Evolutionary conservation across 306 rosid genomes (phyloP).

Genomic region (Astragalus membranaceus): DNA sequence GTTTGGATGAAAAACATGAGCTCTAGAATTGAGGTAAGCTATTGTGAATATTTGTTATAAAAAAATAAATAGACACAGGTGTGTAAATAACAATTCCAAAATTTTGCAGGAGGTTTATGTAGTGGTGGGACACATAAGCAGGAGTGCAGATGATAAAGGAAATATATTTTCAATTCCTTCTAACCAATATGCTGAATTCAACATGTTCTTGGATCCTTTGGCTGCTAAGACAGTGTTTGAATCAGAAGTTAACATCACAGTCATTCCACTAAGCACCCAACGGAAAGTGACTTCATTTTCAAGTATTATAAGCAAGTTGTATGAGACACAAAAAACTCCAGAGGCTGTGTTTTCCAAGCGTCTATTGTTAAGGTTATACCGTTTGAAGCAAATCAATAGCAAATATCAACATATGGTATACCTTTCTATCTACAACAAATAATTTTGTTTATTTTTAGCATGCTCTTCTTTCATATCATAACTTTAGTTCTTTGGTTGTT

Average conservation of each 20-base stretch:
- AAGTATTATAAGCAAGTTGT: slow-evolving; percentile 22
- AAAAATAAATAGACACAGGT: background rate
- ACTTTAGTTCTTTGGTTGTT: no score
- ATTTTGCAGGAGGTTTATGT: slow-evolving; percentile 65
- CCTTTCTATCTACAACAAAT: background rate
- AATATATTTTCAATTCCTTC: slow-evolving; percentile 66
- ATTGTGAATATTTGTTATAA: background rate
- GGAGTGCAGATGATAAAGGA: slow-evolving; percentile 43
- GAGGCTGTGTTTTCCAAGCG: slow-evolving; percentile 48
- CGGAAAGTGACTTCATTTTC: slow-evolving; percentile 45
- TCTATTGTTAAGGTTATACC: slow-evolving; percentile 46
- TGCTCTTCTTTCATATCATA: background rate
- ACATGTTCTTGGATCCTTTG: slow-evolving; percentile 76
- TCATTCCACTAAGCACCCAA: slow-evolving; percentile 66
- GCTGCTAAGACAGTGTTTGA: slow-evolving; percentile 72
- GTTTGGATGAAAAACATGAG: slow-evolving; percentile 30
- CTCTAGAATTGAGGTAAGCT: slow-evolving; percentile 62
- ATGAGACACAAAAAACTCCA: slow-evolving; percentile 33
- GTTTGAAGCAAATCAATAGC: slow-evolving; percentile 35
- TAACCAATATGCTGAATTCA: slow-evolving; percentile 73
- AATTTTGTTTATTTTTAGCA: background rate
- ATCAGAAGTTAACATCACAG: slow-evolving; percentile 52
- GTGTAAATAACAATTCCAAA: background rate
- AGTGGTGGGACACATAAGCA: slow-evolving; percentile 76
- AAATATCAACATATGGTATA: slow-evolving; percentile 75